These are phyloP conservation scores for Aspergillus persii DNA, from an alignment of 2,329 filamentous ascomycete species.

Conservation along the genomic window DNA sequence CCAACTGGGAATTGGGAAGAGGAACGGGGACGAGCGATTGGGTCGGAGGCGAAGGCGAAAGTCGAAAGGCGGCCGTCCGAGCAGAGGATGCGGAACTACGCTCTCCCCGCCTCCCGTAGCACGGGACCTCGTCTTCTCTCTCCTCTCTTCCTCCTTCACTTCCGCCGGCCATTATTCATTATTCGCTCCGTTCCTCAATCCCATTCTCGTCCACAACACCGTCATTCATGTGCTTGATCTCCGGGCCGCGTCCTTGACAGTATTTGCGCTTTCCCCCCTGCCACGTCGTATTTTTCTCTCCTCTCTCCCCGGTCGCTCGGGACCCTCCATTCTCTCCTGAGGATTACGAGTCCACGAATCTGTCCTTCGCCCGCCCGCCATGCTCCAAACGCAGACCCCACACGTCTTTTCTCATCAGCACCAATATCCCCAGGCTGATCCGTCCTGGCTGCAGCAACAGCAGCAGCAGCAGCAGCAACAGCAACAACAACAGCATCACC, in stretches of 20 bases:
- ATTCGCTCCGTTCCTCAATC: neutral
- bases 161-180: conserved; percentile 16
- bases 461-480: conserved; percentile 42
- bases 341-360: conserved; percentile 18
- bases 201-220: conserved; percentile 3
- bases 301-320: conserved; percentile 20
- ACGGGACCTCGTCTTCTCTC: conserved; percentile 23
- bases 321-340: conserved; percentile 20
- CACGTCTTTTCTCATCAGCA: conserved; percentile 62
- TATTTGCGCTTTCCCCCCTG: conserved; percentile 4
- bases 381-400: conserved; percentile 53
- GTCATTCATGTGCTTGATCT: conserved; percentile 30
- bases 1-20: neutral
- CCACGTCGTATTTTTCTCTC: neutral
- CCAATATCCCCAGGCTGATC: conserved; percentile 50
- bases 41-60: neutral
- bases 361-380: conserved; percentile 34
- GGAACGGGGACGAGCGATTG: neutral
- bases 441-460: conserved; percentile 46
- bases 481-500: conserved; percentile 32
- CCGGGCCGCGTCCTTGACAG: conserved; percentile 25
- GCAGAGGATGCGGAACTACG: conserved; percentile 21
- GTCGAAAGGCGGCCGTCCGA: too few species aligned
- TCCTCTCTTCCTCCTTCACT: neutral
- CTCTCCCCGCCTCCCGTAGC: conserved; percentile 37